Conservation (phyloP, 495 filamentous ascomycete genomes). For the Aspergillus sparsus region DNA sequence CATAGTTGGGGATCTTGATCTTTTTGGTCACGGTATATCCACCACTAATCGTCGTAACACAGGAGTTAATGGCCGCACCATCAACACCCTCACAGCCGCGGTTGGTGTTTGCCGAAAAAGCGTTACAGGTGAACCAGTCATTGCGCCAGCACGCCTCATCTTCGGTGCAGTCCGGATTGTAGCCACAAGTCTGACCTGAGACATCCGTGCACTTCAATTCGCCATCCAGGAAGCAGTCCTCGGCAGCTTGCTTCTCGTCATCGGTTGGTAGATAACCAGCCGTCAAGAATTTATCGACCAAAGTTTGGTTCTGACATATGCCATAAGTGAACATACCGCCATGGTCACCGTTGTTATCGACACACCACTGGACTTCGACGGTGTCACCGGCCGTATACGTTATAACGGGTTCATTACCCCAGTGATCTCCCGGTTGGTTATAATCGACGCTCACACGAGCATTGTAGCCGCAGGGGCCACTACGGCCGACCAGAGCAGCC, state of each 20-base stretch:
- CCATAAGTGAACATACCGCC: conserved; percentile 62
- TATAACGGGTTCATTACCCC: conserved; percentile 47
- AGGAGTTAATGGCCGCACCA: conserved; percentile 43
- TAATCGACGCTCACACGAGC: conserved; percentile 57
- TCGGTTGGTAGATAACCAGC: conserved; percentile 52
- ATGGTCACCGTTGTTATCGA: conserved; percentile 61
- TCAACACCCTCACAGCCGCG: conserved; percentile 53
- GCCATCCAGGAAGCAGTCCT: conserved; percentile 55
- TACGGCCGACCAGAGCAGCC: conserved; percentile 48
- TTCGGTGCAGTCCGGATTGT: conserved; percentile 50
- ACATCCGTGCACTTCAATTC: conserved; percentile 55
- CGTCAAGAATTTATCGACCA: conserved; percentile 54
- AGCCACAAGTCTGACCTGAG: conserved; percentile 51
- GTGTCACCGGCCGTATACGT: conserved; percentile 49
- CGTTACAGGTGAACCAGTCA: conserved; percentile 61
- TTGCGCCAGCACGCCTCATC: conserved; percentile 53
- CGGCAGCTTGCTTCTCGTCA: conserved; percentile 56
- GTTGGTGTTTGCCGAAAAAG: conserved; percentile 31
- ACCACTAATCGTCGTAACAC: conserved; percentile 53
- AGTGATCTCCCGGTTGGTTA: conserved; percentile 48
- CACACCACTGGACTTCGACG: conserved; percentile 57
- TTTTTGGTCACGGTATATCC: conserved; percentile 59
- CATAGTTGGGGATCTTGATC: conserved; percentile 50
- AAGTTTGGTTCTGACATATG: conserved; percentile 53
- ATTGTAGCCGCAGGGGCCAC: conserved; percentile 59